Evolutionary conservation across 2,329 filamentous ascomycete genomes (phyloP).

Genomic region (Conoideocrella luteorostrata): DNA sequence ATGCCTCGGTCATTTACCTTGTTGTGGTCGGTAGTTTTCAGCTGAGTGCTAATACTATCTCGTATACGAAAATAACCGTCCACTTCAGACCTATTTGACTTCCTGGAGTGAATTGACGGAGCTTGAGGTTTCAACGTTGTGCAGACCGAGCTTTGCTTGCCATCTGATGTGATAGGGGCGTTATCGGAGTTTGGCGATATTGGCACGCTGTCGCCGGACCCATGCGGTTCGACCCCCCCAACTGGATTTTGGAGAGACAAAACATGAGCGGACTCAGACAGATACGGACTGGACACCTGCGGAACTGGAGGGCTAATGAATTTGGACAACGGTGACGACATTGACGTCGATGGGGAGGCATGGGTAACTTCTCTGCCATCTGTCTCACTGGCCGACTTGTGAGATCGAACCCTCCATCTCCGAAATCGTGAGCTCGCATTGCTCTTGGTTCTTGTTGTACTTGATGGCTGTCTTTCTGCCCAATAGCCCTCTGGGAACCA

Average conservation of each 20-base stretch:
- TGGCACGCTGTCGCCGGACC: conserved; percentile 7
- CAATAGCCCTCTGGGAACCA: conserved; percentile 58
- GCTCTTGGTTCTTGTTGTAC: conserved; percentile 22
- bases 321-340: conserved; percentile 8
- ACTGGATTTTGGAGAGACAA: conserved; percentile 35
- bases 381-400: conserved; percentile 29
- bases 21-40: neutral
- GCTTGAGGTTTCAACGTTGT: neutral
- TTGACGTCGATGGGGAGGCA: conserved; percentile 19
- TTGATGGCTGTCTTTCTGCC: conserved; percentile 45
- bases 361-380: conserved; percentile 16
- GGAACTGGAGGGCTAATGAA: conserved; percentile 11
- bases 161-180: neutral
- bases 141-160: neutral
- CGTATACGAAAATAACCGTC: neutral
- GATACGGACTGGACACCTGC: conserved; percentile 33
- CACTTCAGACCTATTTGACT: neutral
- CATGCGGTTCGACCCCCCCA: conserved; percentile 6
- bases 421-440: conserved; percentile 28
- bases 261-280: conserved; percentile 43
- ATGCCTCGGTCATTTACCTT: neutral
- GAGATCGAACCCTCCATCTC: conserved; percentile 35
- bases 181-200: conserved; percentile 6
- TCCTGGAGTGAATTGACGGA: neutral
- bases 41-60: neutral